These are phyloP conservation scores for Suillus plorans DNA, from an alignment of 768 basidiomycete species.

Conservation along the genomic window DNA sequence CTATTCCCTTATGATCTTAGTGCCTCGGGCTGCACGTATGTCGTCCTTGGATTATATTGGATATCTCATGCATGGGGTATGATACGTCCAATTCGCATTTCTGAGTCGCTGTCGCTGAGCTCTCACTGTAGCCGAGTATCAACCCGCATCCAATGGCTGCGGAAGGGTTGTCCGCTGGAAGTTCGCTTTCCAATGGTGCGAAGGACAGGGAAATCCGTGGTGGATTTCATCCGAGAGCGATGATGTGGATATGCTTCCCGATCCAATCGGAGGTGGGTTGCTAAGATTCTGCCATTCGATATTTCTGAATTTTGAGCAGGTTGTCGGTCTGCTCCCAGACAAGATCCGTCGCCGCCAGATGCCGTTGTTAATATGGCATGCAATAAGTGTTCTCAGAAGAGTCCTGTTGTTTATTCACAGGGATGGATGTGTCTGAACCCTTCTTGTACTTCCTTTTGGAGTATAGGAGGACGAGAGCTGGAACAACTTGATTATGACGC, in stretches of 20 bases:
- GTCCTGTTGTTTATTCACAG: slow-evolving; percentile 53
- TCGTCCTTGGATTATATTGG: slow-evolving; percentile 59
- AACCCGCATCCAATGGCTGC: slow-evolving; percentile 45
- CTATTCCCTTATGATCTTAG: slow-evolving; percentile 71
- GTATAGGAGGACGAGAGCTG: slow-evolving; percentile 26
- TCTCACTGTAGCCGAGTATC: slow-evolving; percentile 52
- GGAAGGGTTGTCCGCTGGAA: slow-evolving; percentile 74
- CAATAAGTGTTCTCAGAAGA: slow-evolving; percentile 39
- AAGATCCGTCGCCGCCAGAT: not conserved
- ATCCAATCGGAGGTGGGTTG: not conserved
- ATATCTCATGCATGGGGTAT: slow-evolving; percentile 60
- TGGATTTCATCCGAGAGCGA: slow-evolving; percentile 31
- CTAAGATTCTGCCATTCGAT: too few species aligned
- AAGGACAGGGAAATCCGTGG: slow-evolving; percentile 62
- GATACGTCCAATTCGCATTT: slow-evolving; percentile 3
- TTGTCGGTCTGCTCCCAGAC: not conserved
- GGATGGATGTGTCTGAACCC: slow-evolving; percentile 68
- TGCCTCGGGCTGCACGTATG: slow-evolving; percentile 48
- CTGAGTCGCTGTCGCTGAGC: slow-evolving; percentile 21
- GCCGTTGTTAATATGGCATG: slow-evolving; percentile 30
- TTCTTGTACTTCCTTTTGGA: slow-evolving; percentile 59
- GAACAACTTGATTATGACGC: slow-evolving; percentile 46
- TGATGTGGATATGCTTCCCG: not conserved
- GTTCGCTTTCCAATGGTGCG: slow-evolving; percentile 84
- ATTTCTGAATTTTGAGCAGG: not conserved